Evolutionary conservation across 2,329 filamentous ascomycete genomes (phyloP).

Genomic region (Aspergillus quadricinctus): DNA sequence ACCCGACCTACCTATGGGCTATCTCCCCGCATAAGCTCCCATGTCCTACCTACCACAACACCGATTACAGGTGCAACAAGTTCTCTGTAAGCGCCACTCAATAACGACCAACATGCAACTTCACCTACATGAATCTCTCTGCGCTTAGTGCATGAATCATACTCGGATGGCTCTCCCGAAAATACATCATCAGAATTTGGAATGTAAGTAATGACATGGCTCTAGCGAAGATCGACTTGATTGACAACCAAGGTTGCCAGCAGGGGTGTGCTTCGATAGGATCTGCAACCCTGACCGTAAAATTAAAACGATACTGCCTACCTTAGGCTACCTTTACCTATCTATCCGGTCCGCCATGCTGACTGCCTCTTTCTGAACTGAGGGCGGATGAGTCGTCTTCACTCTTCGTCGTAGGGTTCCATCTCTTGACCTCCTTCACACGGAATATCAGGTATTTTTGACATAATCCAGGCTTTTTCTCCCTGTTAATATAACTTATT

Average conservation of each 20-base stretch:
- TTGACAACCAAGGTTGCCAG: conserved; percentile 3
- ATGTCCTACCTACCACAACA: background rate
- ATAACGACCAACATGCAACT: background rate
- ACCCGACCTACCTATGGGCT: background rate
- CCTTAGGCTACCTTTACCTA: too few species aligned
- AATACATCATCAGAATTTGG: background rate
- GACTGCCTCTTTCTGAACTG: too few species aligned
- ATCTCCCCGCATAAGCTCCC: background rate
- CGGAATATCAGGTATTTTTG: background rate
- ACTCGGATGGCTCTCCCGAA: background rate
- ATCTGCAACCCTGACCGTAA: conserved; percentile 1
- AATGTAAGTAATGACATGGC: background rate
- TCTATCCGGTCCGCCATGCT: too few species aligned
- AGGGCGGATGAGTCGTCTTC: too few species aligned
- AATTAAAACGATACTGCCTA: background rate
- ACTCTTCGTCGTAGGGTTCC: background rate
- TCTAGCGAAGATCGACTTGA: conserved; percentile 13
- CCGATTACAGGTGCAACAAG: background rate
- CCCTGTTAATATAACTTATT: background rate
- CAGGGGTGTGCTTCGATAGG: background rate
- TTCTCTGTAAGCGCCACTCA: background rate
- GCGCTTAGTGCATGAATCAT: background rate
- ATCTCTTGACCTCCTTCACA: background rate
- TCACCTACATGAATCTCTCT: background rate
- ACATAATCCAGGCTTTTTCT: background rate